These are phyloP conservation scores for Tricholoma sp. DNA, from an alignment of 768 basidiomycete species.

Conservation along the genomic window DNA sequence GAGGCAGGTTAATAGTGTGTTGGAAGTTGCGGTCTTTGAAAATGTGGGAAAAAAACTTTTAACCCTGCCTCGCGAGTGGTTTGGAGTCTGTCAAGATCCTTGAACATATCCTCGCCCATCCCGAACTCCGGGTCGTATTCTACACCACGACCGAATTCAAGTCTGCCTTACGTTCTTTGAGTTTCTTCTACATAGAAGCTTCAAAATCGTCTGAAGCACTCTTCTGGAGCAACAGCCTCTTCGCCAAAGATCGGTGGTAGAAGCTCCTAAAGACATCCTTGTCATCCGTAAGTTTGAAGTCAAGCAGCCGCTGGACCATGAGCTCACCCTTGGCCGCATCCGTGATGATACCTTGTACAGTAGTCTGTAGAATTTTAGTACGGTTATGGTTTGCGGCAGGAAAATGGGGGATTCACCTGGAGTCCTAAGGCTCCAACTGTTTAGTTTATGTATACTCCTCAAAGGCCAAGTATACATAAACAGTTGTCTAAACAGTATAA, in stretches of 20 bases:
- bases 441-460: too few relatives aligned
- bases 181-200: conserved; percentile 70
- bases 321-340: conserved; percentile 59
- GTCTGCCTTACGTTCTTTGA: not conserved
- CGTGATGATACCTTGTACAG: conserved; percentile 60
- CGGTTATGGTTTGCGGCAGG: not conserved
- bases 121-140: conserved; percentile 96
- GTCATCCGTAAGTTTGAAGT: conserved; percentile 82
- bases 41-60: too few relatives aligned
- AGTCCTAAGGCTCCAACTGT: too few relatives aligned
- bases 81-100: too few relatives aligned
- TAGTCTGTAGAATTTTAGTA: conserved; percentile 30
- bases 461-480: too few relatives aligned
- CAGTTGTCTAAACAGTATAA: too few relatives aligned
- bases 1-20: too few relatives aligned
- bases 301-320: conserved; percentile 72
- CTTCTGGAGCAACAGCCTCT: conserved; percentile 75
- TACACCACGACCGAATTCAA: conserved; percentile 20
- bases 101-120: conserved; percentile 94
- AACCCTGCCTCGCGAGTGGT: too few relatives aligned
- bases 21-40: too few relatives aligned
- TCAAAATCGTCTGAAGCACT: conserved; percentile 88
- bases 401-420: conserved; percentile 29
- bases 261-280: conserved; percentile 94
- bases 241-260: conserved; percentile 86